Conservation (phyloP, 305 asterid genomes). For the Rubia tinctorum region DNA sequence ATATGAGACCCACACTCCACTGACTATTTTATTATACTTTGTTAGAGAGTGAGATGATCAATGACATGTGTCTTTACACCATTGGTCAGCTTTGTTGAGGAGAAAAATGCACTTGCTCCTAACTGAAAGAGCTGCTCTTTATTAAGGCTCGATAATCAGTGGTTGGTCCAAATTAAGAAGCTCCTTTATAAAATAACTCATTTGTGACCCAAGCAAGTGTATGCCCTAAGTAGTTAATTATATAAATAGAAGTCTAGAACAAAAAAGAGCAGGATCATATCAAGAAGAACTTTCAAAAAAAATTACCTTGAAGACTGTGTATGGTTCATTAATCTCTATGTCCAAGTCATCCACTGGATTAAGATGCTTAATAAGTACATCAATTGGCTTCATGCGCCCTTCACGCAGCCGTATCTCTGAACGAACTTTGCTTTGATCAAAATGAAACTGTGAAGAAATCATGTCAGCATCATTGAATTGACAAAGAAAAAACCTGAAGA, state of each 20-base stretch:
- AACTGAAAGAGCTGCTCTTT: no score
- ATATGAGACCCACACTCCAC: background rate
- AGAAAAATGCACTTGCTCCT: background rate
- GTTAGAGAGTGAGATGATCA: background rate
- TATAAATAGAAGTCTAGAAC: background rate
- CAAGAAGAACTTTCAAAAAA: background rate
- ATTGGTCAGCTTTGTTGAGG: background rate
- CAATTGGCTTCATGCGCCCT: conserved; percentile 90
- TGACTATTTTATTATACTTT: background rate
- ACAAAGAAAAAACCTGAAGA: conserved; percentile 7
- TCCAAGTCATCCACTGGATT: conserved; percentile 75
- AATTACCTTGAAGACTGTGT: conserved; percentile 70
- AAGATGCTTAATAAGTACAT: conserved; percentile 72
- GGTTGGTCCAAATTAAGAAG: background rate
- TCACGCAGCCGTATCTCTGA: conserved; percentile 87
- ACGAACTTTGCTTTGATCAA: conserved; percentile 85
- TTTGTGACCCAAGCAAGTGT: no score
- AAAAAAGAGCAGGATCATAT: background rate
- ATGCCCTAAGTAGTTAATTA: no score
- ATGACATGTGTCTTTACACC: background rate
- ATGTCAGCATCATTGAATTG: conserved; percentile 8
- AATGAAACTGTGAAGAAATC: conserved; percentile 63
- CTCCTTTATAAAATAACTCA: background rate
- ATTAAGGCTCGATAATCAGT: background rate
- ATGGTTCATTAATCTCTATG: conserved; percentile 77